Conservation (phyloP, 768 basidiomycete genomes). For the Pleurotus pulmonarius region DNA sequence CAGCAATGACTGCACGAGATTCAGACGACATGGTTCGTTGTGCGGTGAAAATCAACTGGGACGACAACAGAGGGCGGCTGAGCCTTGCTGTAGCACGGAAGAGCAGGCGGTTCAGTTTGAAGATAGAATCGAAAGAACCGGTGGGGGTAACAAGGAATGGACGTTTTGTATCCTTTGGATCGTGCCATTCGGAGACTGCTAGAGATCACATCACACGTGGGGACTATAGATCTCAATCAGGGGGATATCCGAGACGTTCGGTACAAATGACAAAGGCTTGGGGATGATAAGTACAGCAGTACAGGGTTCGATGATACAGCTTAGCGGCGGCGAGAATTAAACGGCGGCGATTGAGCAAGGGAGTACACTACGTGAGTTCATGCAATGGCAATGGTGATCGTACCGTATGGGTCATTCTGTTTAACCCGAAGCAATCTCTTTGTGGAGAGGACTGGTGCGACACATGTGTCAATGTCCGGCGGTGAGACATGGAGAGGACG, state of each 20-base stretch:
- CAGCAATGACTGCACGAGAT: constrained; percentile 61
- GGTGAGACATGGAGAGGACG: constrained; percentile 13
- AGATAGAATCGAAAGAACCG: not conserved
- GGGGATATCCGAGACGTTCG: not conserved
- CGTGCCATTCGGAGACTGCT: not conserved
- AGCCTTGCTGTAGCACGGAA: not conserved
- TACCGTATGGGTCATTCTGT: constrained; percentile 60
- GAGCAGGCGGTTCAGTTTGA: constrained; percentile 4
- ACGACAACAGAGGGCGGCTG: not conserved
- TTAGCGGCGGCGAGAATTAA: too few species aligned
- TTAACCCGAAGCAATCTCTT: constrained; percentile 64
- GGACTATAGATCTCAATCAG: not conserved
- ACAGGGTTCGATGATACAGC: not conserved
- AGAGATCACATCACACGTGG: not conserved
- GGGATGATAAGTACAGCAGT: not conserved
- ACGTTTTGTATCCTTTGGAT: not conserved
- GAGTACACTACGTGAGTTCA: constrained; percentile 12
- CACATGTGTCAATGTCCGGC: not conserved
- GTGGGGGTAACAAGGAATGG: not conserved
- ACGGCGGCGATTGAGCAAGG: too few species aligned
- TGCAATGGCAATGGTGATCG: constrained; percentile 35
- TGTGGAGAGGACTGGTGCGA: constrained; percentile 61
- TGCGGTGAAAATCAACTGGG: not conserved
- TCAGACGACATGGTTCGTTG: constrained; percentile 31
- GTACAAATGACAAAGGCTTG: not conserved